These are phyloP conservation scores for Penicillium daleae DNA, from an alignment of 495 filamentous ascomycete genomes.

Conservation along the genomic window DNA sequence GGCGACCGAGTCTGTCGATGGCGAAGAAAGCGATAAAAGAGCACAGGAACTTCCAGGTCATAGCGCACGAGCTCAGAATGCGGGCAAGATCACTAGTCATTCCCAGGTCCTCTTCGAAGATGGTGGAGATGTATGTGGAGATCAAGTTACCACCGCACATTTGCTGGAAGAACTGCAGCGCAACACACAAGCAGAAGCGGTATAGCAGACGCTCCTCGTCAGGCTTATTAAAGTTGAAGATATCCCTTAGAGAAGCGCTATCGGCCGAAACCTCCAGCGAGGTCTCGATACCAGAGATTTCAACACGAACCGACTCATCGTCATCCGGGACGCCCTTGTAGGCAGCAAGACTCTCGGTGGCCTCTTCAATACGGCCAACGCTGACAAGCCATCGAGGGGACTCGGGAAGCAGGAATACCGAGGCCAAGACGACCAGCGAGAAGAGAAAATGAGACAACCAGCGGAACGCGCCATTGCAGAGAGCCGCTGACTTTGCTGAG, in stretches of 20 bases:
- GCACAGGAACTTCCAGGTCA: conserved; percentile 57
- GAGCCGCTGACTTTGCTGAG: conserved; percentile 38
- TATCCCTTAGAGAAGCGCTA: background rate
- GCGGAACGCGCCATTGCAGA: conserved; percentile 50
- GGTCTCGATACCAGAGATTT: conserved; percentile 46
- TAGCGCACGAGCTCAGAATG: conserved; percentile 39
- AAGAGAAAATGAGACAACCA: conserved; percentile 62
- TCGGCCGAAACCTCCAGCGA: conserved; percentile 33
- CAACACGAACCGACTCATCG: conserved; percentile 32
- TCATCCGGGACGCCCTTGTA: conserved; percentile 36
- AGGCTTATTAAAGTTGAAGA: conserved; percentile 3
- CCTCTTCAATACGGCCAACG: conserved; percentile 56
- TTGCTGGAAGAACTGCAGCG: conserved; percentile 49
- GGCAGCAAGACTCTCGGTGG: conserved; percentile 40
- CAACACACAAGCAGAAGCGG: conserved; percentile 40
- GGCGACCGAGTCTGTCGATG: conserved; percentile 53
- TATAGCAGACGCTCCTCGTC: conserved; percentile 38
- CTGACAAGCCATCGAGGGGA: conserved; percentile 64
- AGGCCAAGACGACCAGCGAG: conserved; percentile 58
- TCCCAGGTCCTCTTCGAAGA: conserved; percentile 40
- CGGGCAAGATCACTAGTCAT: conserved; percentile 29
- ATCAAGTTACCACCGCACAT: conserved; percentile 46
- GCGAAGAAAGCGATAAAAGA: conserved; percentile 53
- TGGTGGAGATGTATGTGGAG: conserved; percentile 37
- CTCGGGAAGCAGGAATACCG: conserved; percentile 64